Evolutionary conservation across 768 basidiomycete species (phyloP).

Genomic region (Mycena vulgaris): DNA sequence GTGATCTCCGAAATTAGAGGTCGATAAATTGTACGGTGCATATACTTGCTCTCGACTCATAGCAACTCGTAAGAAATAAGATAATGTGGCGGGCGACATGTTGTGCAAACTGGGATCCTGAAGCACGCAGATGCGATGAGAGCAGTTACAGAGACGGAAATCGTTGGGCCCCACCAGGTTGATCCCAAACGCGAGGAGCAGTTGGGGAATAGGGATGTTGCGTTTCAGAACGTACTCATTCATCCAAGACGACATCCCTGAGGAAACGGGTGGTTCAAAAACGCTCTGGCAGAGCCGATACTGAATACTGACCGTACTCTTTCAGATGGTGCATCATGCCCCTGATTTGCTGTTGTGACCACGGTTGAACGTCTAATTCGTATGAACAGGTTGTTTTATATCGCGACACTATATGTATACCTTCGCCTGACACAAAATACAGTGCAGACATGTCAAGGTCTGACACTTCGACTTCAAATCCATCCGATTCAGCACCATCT

Average conservation of each 20-base stretch:
- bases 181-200: constrained; percentile 85
- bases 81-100: constrained; percentile 68
- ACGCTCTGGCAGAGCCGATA: constrained; percentile 2
- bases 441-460: constrained; percentile 55
- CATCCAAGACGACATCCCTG: constrained; percentile 82
- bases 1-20: constrained; percentile 15
- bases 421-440: constrained; percentile 57
- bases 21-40: constrained; percentile 9
- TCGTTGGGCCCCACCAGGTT: constrained; percentile 65
- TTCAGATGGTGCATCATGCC: constrained; percentile 79
- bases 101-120: constrained; percentile 77
- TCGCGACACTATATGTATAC: constrained; percentile 46
- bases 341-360: constrained; percentile 75
- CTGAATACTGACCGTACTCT: constrained; percentile 71
- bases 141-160: neutral
- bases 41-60: constrained; percentile 76
- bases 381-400: constrained; percentile 10
- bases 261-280: neutral
- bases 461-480: constrained; percentile 33
- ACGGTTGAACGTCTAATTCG: constrained; percentile 51
- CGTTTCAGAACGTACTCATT: constrained; percentile 76
- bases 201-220: constrained; percentile 70
- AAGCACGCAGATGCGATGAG: constrained; percentile 7
- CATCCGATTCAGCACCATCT: constrained; percentile 13
- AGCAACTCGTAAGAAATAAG: constrained; percentile 82